These are phyloP conservation scores for Teratosphaeria zuluensis DNA, from an alignment of 2,329 filamentous ascomycete species.

Conservation along the genomic window DNA sequence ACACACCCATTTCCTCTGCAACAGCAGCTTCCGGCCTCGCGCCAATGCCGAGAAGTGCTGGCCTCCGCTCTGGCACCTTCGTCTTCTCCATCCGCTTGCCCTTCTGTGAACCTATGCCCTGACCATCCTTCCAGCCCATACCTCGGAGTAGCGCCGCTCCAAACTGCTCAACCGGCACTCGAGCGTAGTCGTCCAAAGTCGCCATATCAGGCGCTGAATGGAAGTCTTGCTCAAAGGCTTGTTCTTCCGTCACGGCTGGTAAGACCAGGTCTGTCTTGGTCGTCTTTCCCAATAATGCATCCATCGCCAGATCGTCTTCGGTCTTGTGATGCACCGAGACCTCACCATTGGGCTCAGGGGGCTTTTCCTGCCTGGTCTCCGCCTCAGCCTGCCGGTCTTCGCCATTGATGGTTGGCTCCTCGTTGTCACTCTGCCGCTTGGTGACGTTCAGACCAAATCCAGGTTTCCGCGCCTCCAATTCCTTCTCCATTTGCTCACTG, in stretches of 20 bases:
- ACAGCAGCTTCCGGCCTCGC: conserved; percentile 63
- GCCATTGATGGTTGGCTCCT: conserved; percentile 18
- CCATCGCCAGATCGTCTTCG: conserved; percentile 48
- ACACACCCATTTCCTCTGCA: conserved; percentile 64
- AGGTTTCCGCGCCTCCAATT: conserved; percentile 34
- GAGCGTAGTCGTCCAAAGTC: conserved; percentile 73
- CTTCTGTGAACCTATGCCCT: conserved; percentile 46
- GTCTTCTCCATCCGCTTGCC: conserved; percentile 39
- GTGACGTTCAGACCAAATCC: conserved; percentile 46
- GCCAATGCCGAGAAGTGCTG: conserved; percentile 77
- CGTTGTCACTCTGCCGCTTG: conserved; percentile 21
- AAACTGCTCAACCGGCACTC: conserved; percentile 88
- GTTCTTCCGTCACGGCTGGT: conserved; percentile 26
- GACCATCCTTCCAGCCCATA: conserved; percentile 84
- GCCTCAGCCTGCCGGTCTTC: conserved; percentile 19
- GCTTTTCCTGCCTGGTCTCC: conserved; percentile 11
- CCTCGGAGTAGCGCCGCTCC: conserved; percentile 80
- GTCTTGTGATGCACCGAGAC: conserved; percentile 29
- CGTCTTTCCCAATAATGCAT: conserved; percentile 34
- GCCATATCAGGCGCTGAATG: conserved; percentile 63
- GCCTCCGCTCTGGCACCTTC: conserved; percentile 58
- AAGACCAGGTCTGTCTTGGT: conserved; percentile 30
- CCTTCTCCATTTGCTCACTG: conserved; percentile 16
- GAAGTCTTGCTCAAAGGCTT: conserved; percentile 46
- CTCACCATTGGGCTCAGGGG: conserved; percentile 5